Conservation (phyloP, 2,329 filamentous ascomycete species). For the Teratosphaeria nubilosa region DNA sequence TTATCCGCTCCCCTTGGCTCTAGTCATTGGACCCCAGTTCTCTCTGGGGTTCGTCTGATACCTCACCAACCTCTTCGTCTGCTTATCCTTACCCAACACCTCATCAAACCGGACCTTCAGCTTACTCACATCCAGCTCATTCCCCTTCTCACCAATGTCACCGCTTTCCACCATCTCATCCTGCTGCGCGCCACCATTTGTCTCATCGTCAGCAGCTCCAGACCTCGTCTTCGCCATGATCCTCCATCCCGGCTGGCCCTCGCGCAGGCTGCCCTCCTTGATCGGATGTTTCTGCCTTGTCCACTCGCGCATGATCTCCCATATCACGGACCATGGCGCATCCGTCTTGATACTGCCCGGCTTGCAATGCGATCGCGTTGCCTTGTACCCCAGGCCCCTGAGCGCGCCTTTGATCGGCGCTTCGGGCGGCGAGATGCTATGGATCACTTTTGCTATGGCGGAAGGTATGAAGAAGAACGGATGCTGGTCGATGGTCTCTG, state of each 20-base stretch:
- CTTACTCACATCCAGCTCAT: slow-evolving; percentile 22
- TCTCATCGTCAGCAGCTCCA: slow-evolving; percentile 23
- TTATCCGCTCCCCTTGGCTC: slow-evolving; percentile 32
- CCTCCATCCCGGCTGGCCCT: slow-evolving; percentile 59
- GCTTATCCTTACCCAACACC: slow-evolving; percentile 58
- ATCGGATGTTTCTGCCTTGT: slow-evolving; percentile 68
- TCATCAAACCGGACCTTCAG: slow-evolving; percentile 71
- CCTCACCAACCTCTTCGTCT: slow-evolving; percentile 59
- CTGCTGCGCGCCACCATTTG: slow-evolving; percentile 2
- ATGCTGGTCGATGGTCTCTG: slow-evolving; percentile 58
- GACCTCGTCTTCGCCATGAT: slow-evolving; percentile 36
- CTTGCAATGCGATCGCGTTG: slow-evolving; percentile 79
- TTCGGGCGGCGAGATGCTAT: slow-evolving; percentile 69
- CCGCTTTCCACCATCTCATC: slow-evolving; percentile 12
- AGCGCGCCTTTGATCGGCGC: slow-evolving; percentile 73
- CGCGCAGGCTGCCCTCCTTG: slow-evolving; percentile 60
- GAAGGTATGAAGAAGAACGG: slow-evolving; percentile 84
- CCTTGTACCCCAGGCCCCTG: slow-evolving; percentile 67
- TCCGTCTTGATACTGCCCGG: slow-evolving; percentile 87
- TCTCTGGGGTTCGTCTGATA: slow-evolving; percentile 85
- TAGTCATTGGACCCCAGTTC: slow-evolving; percentile 82
- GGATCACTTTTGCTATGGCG: slow-evolving; percentile 63
- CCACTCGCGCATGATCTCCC: slow-evolving; percentile 93
- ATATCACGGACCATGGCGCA: slow-evolving; percentile 79
- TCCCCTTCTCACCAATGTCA: background rate